phyloP scores from a whole-genome alignment of 2,329 filamentous ascomycete genomes.

The Aspergillus quadricinctus region DNA sequence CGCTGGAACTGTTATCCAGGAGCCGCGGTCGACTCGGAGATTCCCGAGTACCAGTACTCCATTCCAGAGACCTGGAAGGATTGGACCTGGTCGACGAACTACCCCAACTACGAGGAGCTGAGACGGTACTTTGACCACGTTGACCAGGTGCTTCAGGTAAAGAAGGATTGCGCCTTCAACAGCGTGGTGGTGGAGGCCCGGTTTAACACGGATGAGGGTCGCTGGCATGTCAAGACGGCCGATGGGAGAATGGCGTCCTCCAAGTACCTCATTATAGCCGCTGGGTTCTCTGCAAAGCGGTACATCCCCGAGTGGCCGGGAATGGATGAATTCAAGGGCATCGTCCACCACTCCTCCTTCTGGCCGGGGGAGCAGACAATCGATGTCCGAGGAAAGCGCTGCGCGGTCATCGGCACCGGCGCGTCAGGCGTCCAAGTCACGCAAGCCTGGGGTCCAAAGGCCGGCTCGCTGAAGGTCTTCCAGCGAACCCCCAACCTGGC shows the following conservation, averaged over 20 bases:
- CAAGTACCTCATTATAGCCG: conserved; percentile 45
- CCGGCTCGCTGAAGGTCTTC: conserved; percentile 55
- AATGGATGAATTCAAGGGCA: conserved; percentile 45
- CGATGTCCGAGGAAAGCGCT: conserved; percentile 45
- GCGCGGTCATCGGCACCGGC: conserved; percentile 54
- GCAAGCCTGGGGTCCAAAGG: conserved; percentile 56
- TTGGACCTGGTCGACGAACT: conserved; percentile 42
- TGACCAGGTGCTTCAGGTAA: conserved; percentile 41
- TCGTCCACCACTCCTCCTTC: conserved; percentile 52
- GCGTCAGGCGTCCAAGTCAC: conserved; percentile 54
- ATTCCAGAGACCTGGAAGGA: conserved; percentile 46
- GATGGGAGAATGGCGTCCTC: conserved; percentile 37
- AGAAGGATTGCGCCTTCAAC: conserved; percentile 44
- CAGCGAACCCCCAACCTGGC: conserved; percentile 64
- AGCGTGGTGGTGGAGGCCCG: conserved; percentile 39
- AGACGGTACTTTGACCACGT: conserved; percentile 47
- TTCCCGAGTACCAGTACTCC: conserved; percentile 52
- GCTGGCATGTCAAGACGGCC: conserved; percentile 45
- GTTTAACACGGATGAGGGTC: conserved; percentile 33
- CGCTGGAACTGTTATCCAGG: conserved; percentile 56
- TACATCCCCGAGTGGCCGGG: conserved; percentile 41
- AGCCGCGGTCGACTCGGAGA: conserved; percentile 51
- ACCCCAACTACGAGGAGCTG: conserved; percentile 34
- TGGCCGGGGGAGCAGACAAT: conserved; percentile 47
- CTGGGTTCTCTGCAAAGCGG: conserved; percentile 45